phyloP scores from a whole-genome alignment of 306 rosid species.

The Vicia sativa region DNA sequence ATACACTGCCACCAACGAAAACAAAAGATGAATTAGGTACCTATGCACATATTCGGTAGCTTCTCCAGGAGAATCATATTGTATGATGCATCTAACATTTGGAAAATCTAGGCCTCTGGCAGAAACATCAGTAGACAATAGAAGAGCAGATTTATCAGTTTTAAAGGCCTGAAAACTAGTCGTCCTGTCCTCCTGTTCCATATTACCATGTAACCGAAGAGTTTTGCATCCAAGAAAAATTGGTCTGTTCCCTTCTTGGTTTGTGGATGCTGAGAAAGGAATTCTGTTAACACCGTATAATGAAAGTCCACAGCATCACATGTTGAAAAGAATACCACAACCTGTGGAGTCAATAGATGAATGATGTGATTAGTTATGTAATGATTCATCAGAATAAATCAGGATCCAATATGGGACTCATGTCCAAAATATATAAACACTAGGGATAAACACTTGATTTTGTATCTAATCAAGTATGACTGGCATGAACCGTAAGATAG shows the following conservation, averaged over 20 bases:
- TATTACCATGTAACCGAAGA: conserved; percentile 86
- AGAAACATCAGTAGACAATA: conserved; percentile 85
- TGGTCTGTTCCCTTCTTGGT: conserved; percentile 50
- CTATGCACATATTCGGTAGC: conserved; percentile 97
- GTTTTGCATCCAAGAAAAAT: conserved; percentile 66
- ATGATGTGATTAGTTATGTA: conserved; percentile 1
- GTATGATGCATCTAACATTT: conserved; percentile 79
- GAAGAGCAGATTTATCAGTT: conserved; percentile 77
- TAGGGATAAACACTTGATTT: no score
- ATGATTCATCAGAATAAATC: no score
- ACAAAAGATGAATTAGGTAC: conserved; percentile 46
- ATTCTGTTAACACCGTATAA: conserved; percentile 70
- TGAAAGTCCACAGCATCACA: conserved; percentile 97
- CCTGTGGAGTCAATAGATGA: conserved; percentile 60
- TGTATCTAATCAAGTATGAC: no score
- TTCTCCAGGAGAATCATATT: conserved; percentile 96
- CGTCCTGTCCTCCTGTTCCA: conserved; percentile 82
- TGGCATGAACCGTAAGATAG: no score
- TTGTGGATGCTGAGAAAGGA: conserved; percentile 56
- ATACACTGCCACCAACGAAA: background rate
- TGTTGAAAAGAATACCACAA: conserved; percentile 96
- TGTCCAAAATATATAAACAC: no score
- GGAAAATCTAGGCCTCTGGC: conserved; percentile 98
- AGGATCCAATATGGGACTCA: no score
- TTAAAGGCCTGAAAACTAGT: conserved; percentile 73